A percentile compares a stretch with the other conserved stretches of the same genome.
These are phyloP conservation scores for Boletus pseudo-olivaceus DNA, from an alignment of 768 basidiomycete species.

Conservation along the genomic window DNA sequence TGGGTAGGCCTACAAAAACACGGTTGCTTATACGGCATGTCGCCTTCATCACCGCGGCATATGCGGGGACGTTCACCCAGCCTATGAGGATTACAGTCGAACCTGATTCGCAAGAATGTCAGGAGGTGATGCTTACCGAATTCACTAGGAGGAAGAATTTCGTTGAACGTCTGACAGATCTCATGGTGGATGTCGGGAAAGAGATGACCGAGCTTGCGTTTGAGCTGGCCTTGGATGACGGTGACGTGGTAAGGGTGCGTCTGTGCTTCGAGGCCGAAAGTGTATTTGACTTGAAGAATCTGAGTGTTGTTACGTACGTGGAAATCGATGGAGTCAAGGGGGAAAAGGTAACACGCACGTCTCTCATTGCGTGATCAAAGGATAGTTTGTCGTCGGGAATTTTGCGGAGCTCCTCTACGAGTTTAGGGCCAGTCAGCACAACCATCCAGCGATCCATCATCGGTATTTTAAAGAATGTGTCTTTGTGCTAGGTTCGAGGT, in stretches of 20 bases:
- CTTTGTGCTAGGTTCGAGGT: slow-evolving; percentile 26
- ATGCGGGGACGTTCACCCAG: slow-evolving; percentile 30
- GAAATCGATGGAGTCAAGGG: slow-evolving; percentile 4
- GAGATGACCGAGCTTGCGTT: slow-evolving; percentile 30
- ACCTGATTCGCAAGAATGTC: slow-evolving; percentile 9
- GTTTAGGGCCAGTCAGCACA: slow-evolving; percentile 38
- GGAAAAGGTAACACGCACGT: slow-evolving; percentile 30
- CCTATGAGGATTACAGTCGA: slow-evolving; percentile 16
- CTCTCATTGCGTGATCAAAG: slow-evolving; percentile 36
- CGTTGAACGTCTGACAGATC: slow-evolving; percentile 30
- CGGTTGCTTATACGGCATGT: slow-evolving; percentile 40
- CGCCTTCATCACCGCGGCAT: slow-evolving; percentile 29
- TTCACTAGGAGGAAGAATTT: slow-evolving; percentile 23
- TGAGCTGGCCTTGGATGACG: slow-evolving; percentile 32
- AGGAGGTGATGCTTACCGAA: slow-evolving; percentile 14
- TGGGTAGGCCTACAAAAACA: slow-evolving; percentile 37
- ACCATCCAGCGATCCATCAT: slow-evolving; percentile 44
- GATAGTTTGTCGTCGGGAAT: slow-evolving; percentile 48
- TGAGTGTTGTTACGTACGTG: slow-evolving; percentile 20
- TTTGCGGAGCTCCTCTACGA: slow-evolving; percentile 49
- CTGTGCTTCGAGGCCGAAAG: slow-evolving; percentile 33
- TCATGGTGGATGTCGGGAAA: slow-evolving; percentile 35
- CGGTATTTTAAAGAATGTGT: slow-evolving; percentile 42
- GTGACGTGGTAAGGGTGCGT: slow-evolving; percentile 35
- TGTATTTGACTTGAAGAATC: slow-evolving; percentile 38